Percentiles rank a stretch among this genome's conserved stretches.
Evolutionary conservation across 441 rosid genomes (phyloP).

Genomic region (Croton setiger): DNA sequence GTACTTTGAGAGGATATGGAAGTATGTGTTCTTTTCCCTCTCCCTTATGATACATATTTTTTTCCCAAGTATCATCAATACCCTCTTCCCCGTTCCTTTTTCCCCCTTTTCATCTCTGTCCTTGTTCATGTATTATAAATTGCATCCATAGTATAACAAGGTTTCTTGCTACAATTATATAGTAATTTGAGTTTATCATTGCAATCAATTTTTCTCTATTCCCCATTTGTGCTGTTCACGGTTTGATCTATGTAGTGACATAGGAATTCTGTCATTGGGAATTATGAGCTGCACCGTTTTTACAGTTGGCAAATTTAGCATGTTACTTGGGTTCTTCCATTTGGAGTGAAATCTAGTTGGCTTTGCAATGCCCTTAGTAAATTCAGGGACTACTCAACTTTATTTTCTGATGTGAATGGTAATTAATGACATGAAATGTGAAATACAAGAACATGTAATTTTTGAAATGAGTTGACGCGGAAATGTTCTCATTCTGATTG

Average conservation of each 20-base stretch:
- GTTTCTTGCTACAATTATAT: background rate
- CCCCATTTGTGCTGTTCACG: background rate
- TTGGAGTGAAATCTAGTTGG: background rate
- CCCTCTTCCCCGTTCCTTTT: background rate
- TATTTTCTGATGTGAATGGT: too few relatives aligned
- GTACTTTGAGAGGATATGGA: conserved; percentile 37
- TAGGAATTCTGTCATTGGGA: background rate
- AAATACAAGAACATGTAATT: too few relatives aligned
- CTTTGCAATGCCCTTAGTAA: background rate
- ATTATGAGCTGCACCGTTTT: background rate
- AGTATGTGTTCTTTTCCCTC: conserved; percentile 28
- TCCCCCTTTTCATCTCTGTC: too few relatives aligned
- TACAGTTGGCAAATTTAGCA: background rate
- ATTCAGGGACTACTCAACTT: too few relatives aligned
- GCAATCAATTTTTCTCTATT: background rate
- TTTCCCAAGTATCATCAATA: background rate
- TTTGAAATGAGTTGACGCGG: too few relatives aligned
- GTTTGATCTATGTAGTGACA: background rate
- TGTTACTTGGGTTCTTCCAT: background rate
- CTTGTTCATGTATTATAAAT: background rate
- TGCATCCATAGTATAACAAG: background rate
- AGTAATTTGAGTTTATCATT: background rate
- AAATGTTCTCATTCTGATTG: too few relatives aligned
- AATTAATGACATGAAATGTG: too few relatives aligned
- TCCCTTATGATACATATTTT: background rate